Base-by-base conservation (phyloP, 305 asterid genomes). In the Fraxinus ornus region DNA sequence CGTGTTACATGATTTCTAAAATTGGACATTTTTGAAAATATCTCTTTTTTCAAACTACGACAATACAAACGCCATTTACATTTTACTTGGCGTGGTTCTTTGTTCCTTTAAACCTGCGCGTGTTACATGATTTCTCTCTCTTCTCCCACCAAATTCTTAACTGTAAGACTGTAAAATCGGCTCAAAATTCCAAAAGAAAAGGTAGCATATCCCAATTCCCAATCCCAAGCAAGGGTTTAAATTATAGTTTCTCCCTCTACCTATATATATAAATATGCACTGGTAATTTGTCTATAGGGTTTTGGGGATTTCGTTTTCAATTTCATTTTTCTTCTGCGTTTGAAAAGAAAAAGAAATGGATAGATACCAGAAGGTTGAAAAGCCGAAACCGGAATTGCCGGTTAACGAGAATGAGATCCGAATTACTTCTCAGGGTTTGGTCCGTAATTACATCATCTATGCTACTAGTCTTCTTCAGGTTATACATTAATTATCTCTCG, bases 321-420 rank as follows among this genome's bases (percentile, higher is more conserved):
- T 22, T 62, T 83, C 68, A 78, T 77, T 49, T 66, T 72, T 41
- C 52, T 44, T 44, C 52, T 44, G 52, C 17, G 4, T 44, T 44
- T 44, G 52, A 44, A 44, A 44, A 52, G 39, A 76, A 74, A 36
- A 30, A 30, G 64, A 83, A 81, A 95, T 95, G 98, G 98, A 95
- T 80, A 92, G 97, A 85, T 95, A 95, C 81, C 98, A 92, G 66
- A 93, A 95, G 80, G 98, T 95, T 71, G 97, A 91, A 89, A 95
- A 91, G 89, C 97, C 93, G 15, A 93, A 91, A 88, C 96, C 93
- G 2, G 97, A 92, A 79, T 84, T 89, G 21, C 93, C 94, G 26
- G 95, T 90, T 8, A 93, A 92, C 83, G 97, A 93, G 89, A 95
- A 93, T 92, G 98, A 95, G 92, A 93, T 95, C 90, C 96, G 98